Conservation (phyloP, 345 rosid genomes). For the Anacardium occidentale region DNA sequence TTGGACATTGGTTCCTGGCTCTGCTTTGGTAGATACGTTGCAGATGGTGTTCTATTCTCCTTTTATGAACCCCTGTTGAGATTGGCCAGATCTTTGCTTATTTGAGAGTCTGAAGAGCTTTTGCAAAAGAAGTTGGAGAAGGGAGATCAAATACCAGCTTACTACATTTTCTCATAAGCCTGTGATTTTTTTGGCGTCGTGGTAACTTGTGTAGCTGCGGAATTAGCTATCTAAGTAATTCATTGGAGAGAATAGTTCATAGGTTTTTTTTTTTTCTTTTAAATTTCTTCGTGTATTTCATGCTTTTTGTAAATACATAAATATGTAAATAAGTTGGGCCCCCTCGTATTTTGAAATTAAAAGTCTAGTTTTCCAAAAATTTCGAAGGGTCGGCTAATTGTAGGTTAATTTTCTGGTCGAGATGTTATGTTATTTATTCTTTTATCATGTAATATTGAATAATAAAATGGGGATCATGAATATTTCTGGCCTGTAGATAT, state of each 20-base stretch:
- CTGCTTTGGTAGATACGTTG: not conserved
- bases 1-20: not conserved
- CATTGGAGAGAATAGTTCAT: constrained; percentile 24
- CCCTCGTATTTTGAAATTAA: constrained; percentile 15
- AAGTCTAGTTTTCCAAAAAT: constrained; percentile 1
- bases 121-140: not conserved
- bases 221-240: constrained; percentile 32
- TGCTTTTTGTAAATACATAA: constrained; percentile 35
- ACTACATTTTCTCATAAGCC: constrained; percentile 10
- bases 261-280: constrained; percentile 4
- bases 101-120: not conserved
- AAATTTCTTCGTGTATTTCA: constrained; percentile 15
- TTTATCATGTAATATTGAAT: not conserved
- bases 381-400: not conserved
- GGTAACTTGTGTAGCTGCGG: not conserved
- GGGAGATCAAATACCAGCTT: constrained; percentile 23
- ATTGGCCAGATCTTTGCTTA: constrained; percentile 12
- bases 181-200: not conserved
- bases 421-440: not conserved
- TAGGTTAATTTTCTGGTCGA: not conserved
- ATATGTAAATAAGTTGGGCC: constrained; percentile 30
- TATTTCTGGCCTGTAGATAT: too few species aligned
- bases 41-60: constrained; percentile 2
- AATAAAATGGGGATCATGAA: too few species aligned
- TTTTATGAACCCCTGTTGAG: not conserved